Evolutionary conservation across 352 stramenopile species (phyloP), one percentile per base, ranked within the genome.

Genomic region (Pseudoperonospora humuli): DNA sequence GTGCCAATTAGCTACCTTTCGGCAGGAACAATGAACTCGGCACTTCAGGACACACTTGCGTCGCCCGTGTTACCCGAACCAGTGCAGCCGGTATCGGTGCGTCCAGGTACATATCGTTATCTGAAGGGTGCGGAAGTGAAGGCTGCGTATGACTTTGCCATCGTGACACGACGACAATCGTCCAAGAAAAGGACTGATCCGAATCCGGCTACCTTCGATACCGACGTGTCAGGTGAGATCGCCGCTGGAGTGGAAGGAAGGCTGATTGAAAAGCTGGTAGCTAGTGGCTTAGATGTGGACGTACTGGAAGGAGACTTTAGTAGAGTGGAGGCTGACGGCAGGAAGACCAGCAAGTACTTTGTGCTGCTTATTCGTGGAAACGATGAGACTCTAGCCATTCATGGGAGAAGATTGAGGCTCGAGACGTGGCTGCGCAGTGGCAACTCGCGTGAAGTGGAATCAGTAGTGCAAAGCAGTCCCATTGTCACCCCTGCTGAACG

Each of bases 391-490:
- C 55, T 87, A 10, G 57, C 61, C 10, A 61, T 65, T 7, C 84
- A 91, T 44, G 78, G 74, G 5, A 57, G 63, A 1, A 64, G 67
- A 8, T 59, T 91, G 46, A 70, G 76, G 40, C 75, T 83, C 43
- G 70, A 91, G 57, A 81, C 71, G 38, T 91, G 78, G 75, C 50
- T 91, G 45, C 73, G 74, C 26, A 80, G 62, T 43, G 78, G 78
- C 20, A 86, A 79, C 47, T 79, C 76, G 40, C 66, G 74, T 6
- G 78, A 91, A 42, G 67, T 91, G 23, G 62, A 85, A n/a, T 47
- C 70, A 3, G 61, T 82, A 5, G 67, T 87, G 21, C 44, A 70
- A 9, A 67, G 64, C 31, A 67, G 75, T 24, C 64, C 68, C 2
- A 74, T 81, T 34, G 67, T 82, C n/a, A 84, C 72, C 3, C 75